Conservation (phyloP, 2,329 filamentous ascomycete genomes). For the Trichoderma citrinoviride region DNA sequence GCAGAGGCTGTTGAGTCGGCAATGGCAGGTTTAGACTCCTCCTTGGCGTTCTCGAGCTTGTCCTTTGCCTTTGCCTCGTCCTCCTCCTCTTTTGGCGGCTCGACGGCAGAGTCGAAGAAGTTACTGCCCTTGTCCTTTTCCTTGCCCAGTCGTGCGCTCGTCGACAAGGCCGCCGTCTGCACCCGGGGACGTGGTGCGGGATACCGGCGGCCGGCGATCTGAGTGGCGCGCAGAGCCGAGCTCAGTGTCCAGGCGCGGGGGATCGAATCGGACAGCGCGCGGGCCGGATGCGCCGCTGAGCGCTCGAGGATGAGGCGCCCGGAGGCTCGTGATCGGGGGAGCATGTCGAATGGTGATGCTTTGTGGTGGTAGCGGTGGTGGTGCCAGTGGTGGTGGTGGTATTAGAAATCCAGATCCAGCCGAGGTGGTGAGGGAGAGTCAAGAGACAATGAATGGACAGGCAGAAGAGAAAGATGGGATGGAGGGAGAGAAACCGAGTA, state of each 20-base stretch:
- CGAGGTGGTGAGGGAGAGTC: neutral
- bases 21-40: conserved; percentile 47
- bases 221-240: conserved; percentile 30
- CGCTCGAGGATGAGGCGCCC: conserved; percentile 41
- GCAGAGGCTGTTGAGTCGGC: conserved; percentile 36
- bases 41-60: conserved; percentile 49
- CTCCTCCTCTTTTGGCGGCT: conserved; percentile 50
- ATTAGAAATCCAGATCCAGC: conserved; percentile 1
- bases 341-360: conserved; percentile 34
- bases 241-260: conserved; percentile 32
- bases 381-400: neutral
- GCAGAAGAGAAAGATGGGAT: neutral
- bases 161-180: conserved; percentile 38
- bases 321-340: conserved; percentile 41
- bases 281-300: conserved; percentile 31
- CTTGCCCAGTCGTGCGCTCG: conserved; percentile 35
- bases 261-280: conserved; percentile 28
- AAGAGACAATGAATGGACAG: neutral
- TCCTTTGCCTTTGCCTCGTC: conserved; percentile 54
- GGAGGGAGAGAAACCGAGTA: neutral
- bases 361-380: neutral
- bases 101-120: conserved; percentile 51
- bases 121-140: conserved; percentile 44
- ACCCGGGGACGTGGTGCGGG: conserved; percentile 32
- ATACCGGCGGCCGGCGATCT: conserved; percentile 36